These are phyloP conservation scores for Nannochloropsis gaditana DNA, from an alignment of 108 stramenopile genomes.

Conservation along the genomic window DNA sequence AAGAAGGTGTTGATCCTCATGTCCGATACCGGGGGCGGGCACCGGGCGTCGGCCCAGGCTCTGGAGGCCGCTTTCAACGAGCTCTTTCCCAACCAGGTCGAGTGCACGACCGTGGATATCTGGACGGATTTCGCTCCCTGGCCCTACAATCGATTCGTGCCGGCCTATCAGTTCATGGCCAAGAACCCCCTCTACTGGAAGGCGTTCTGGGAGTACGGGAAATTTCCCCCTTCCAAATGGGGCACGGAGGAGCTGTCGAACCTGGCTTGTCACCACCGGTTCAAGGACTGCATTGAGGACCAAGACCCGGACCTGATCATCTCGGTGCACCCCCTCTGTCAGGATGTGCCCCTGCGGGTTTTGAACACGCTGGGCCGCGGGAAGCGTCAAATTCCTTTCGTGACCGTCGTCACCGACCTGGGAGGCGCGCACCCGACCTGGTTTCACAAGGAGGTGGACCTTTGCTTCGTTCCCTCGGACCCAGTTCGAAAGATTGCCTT, in stretches of 20 bases:
- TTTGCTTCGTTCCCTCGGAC: conserved; percentile 82
- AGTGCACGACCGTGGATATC: conserved; percentile 71
- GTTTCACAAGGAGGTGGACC: conserved; percentile 74
- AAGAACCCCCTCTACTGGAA: conserved; percentile 77
- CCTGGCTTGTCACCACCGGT: conserved; percentile 53
- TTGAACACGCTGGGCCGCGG: conserved; percentile 64
- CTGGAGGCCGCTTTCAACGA: conserved; percentile 76
- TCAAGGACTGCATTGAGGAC: conserved; percentile 61
- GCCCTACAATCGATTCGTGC: conserved; percentile 55
- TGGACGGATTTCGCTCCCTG: conserved; percentile 53
- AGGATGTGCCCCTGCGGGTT: conserved; percentile 75
- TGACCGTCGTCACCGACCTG: conserved; percentile 91
- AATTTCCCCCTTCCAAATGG: conserved; percentile 38
- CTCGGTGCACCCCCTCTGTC: conserved; percentile 88
- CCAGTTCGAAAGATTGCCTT: conserved; percentile 63
- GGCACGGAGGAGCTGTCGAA: conserved; percentile 56
- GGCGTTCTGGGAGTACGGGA: conserved; percentile 59
- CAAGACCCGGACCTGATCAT: conserved; percentile 85
- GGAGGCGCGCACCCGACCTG: conserved; percentile 88
- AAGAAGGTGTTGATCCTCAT: conserved; percentile 79
- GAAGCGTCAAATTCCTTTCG: conserved; percentile 69
- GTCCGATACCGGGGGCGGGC: conserved; percentile 96
- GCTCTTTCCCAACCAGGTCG: conserved; percentile 73
- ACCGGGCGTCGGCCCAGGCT: conserved; percentile 85
- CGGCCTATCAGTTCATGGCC: conserved; percentile 68